Evolutionary conservation across 73 alveolate genomes (phyloP).

Genomic region (Blepharisma japonicum): DNA sequence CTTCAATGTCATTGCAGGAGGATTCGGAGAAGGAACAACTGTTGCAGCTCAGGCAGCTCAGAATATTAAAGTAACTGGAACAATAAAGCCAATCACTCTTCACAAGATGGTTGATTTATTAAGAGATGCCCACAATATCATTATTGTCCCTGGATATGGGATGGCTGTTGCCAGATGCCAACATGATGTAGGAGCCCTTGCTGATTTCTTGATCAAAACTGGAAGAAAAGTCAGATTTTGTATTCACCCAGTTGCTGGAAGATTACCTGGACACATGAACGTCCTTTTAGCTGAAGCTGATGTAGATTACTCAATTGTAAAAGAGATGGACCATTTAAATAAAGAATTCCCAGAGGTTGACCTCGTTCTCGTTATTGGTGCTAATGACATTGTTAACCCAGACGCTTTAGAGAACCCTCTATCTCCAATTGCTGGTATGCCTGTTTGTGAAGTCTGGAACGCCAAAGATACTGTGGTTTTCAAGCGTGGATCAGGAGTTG

Average conservation of each 20-base stretch:
- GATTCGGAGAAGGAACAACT: conserved; percentile 45
- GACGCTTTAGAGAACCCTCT: conserved; percentile 72
- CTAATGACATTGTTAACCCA: conserved; percentile 76
- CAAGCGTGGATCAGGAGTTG: conserved; percentile 58
- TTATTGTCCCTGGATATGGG: conserved; percentile 79
- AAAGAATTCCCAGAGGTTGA: conserved; percentile 73
- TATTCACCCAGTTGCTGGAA: conserved; percentile 82
- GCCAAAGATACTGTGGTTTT: conserved; percentile 68
- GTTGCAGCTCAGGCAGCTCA: neutral
- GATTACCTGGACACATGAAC: conserved; percentile 84
- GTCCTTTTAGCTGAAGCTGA: conserved; percentile 83
- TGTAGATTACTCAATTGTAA: conserved; percentile 72
- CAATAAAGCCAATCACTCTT: conserved; percentile 39
- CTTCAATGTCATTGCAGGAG: conserved; percentile 55
- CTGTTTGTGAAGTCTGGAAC: conserved; percentile 74
- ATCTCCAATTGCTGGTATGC: conserved; percentile 84
- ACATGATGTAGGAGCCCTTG: conserved; percentile 42
- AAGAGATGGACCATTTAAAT: conserved; percentile 81
- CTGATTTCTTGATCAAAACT: conserved; percentile 37
- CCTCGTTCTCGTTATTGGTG: conserved; percentile 69
- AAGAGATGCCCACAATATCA: conserved; percentile 32
- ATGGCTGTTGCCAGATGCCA: conserved; percentile 82
- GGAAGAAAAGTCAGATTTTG: conserved; percentile 66
- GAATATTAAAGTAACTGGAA: conserved; percentile 30
- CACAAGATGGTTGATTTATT: conserved; percentile 45